These are phyloP conservation scores for Coniochaeta sp. DNA, from an alignment of 2,329 filamentous ascomycete species.

Conservation along the genomic window DNA sequence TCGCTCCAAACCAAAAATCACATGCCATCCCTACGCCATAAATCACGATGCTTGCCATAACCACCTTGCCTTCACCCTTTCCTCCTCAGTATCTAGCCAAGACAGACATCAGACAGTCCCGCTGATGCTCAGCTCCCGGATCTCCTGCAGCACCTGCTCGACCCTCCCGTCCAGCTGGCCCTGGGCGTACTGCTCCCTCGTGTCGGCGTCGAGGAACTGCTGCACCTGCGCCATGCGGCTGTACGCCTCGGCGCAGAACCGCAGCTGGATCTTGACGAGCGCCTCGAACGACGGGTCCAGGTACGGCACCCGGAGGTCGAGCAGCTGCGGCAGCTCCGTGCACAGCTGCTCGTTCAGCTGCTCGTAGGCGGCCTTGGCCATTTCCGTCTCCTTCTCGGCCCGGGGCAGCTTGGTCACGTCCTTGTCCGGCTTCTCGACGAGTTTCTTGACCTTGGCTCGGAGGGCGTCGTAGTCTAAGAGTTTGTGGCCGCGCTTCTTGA, in stretches of 20 bases:
- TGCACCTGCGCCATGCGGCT: constrained; percentile 98
- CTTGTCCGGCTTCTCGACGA: constrained; percentile 98
- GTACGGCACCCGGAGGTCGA: constrained; percentile 94
- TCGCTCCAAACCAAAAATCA: background rate
- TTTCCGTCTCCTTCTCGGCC: constrained; percentile 92
- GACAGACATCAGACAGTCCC: constrained; percentile 61
- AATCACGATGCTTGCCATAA: background rate
- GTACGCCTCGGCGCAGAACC: constrained; percentile 97
- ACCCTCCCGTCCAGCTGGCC: constrained; percentile 87
- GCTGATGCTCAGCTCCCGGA: constrained; percentile 90
- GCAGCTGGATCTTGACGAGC: constrained; percentile 94
- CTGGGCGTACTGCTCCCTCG: constrained; percentile 89
- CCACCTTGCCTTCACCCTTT: background rate
- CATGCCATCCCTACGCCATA: background rate
- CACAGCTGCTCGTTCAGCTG: constrained; percentile 95
- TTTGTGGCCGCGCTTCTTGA: constrained; percentile 98
- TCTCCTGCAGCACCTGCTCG: constrained; percentile 94
- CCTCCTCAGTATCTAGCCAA: no score
- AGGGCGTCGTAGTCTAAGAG: constrained; percentile 96
- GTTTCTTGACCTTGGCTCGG: constrained; percentile 91
- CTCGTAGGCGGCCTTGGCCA: constrained; percentile 89
- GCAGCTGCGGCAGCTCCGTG: constrained; percentile 86
- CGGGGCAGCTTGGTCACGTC: constrained; percentile 93
- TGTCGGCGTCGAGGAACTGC: constrained; percentile 94
- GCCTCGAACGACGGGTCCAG: constrained; percentile 96